Evolutionary conservation across 768 basidiomycete species (phyloP), one percentile per base, ranked within the genome.

Genomic region (Tylopilus vinaceipallidus): DNA sequence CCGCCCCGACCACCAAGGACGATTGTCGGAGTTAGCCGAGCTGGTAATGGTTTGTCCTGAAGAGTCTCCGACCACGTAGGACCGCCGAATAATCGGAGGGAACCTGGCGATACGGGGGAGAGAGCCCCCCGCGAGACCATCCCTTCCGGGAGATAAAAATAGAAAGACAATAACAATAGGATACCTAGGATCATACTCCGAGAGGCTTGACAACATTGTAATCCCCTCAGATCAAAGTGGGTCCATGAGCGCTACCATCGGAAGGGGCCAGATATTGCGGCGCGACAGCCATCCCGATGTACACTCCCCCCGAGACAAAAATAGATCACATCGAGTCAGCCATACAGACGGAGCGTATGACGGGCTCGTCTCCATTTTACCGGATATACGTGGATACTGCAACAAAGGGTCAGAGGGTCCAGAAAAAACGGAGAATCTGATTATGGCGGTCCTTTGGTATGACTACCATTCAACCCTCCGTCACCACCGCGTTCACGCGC

Each of bases 401-500:
- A 44, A 42, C 19, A 20, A 20, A 19, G 4, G 12, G 16, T 26
- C 26, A 20, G 52, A 49, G 26, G 17, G 19, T 10, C 27, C n/a
- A 12, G 40, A 13, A 39, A 37, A n/a, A 26, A 38, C 16, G 39
- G 26, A 42, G 34, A 35, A 54, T 39, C 45, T 52, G 36, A 14
- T 50, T 48, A 56, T 42, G 51, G 53, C 24, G 46, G 45, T 45
- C 27, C 42, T 42, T 46, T 38, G 44, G 35, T 50, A 45, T 27
- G 27, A 45, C 42, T 29, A 44, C 24, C 40, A 33, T 36, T 49
- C 37, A 43, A 48, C 54, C 38, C 52, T 19, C 29, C 38, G 30
- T 44, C 35, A 38, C 56, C 50, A 41, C 43, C 46, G 47, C 47
- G 42, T 36, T 50, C 55, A 40, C 48, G 58, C 60, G 60, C 47